These are phyloP conservation scores for Suhomyces ambrosiae DNA, from an alignment of 1,139 yeast genomes.

Conservation along the genomic window DNA sequence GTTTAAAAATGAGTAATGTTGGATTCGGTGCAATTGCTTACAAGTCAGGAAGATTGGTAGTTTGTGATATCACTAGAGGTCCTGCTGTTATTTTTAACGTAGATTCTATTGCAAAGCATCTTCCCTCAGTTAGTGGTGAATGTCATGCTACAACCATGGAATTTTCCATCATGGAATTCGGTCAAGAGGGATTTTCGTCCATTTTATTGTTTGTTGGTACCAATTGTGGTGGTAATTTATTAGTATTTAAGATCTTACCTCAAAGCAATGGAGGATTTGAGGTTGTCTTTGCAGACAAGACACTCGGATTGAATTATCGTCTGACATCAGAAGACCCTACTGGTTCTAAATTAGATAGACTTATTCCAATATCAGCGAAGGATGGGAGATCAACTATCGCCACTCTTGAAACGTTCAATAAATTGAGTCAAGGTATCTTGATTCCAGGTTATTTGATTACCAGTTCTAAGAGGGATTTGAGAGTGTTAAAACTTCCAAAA, in stretches of 20 bases:
- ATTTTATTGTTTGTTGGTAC: conserved; percentile 80
- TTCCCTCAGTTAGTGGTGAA: conserved; percentile 39
- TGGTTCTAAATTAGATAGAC: conserved; percentile 51
- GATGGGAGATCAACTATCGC: conserved; percentile 71
- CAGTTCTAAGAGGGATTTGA: conserved; percentile 61
- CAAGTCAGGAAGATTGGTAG: conserved; percentile 69
- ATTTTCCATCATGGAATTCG: conserved; percentile 70
- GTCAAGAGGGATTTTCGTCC: conserved; percentile 68
- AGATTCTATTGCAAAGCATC: conserved; percentile 44
- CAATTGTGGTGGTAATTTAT: conserved; percentile 67
- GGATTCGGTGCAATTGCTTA: conserved; percentile 89
- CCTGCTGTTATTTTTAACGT: conserved; percentile 71
- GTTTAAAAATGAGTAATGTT: conserved; percentile 67
- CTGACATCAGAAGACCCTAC: conserved; percentile 41
- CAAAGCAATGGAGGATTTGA: conserved; percentile 67
- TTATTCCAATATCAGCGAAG: conserved; percentile 60
- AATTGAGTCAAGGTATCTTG: conserved; percentile 61
- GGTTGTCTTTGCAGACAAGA: conserved; percentile 57
- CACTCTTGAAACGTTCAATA: conserved; percentile 56
- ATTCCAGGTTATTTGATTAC: conserved; percentile 66
- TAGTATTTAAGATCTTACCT: conserved; percentile 70
- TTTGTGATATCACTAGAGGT: conserved; percentile 78
- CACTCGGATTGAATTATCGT: conserved; percentile 43
- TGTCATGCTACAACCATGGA: conserved; percentile 62
- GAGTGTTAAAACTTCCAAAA: conserved; percentile 64